phyloP scores from a whole-genome alignment of 805 yeast genomes.

The Cephaloascus albidus region DNA sequence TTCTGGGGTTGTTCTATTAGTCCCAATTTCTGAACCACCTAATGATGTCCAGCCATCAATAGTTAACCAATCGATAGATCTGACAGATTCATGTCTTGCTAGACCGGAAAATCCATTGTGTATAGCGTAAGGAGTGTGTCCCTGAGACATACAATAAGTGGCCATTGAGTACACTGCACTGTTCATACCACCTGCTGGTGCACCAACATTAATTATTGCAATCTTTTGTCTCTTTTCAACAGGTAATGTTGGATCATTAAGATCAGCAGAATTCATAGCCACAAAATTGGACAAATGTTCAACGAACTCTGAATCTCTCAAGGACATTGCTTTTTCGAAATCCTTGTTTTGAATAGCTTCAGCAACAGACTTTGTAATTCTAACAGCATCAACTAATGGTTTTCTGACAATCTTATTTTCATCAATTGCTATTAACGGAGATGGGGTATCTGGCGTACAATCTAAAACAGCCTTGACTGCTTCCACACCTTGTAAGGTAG shows the following conservation, averaged over 20 bases:
- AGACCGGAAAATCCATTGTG: slow-evolving; percentile 71
- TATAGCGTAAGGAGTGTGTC: slow-evolving; percentile 64
- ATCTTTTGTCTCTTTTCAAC: slow-evolving; percentile 45
- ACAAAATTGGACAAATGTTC: slow-evolving; percentile 57
- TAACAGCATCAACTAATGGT: slow-evolving; percentile 67
- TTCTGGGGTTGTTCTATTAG: slow-evolving; percentile 62
- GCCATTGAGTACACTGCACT: slow-evolving; percentile 73
- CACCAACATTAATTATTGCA: slow-evolving; percentile 71
- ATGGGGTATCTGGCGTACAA: slow-evolving; percentile 58
- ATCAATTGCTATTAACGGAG: slow-evolving; percentile 68
- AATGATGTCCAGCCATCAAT: slow-evolving; percentile 63
- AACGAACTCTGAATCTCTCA: slow-evolving; percentile 63
- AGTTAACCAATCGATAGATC: slow-evolving; percentile 55
- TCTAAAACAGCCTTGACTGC: slow-evolving; percentile 72
- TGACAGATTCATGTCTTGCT: slow-evolving; percentile 51
- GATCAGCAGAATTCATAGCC: slow-evolving; percentile 61
- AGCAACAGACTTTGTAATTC: slow-evolving; percentile 64
- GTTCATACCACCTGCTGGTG: slow-evolving; percentile 73
- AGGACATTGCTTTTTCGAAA: slow-evolving; percentile 58
- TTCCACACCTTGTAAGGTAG: slow-evolving; percentile 76
- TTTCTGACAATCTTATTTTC: slow-evolving; percentile 63
- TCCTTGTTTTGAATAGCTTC: slow-evolving; percentile 55
- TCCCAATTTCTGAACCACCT: slow-evolving; percentile 81
- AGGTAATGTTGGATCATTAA: slow-evolving; percentile 50
- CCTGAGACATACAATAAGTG: slow-evolving; percentile 64